These are phyloP conservation scores for Phylloporus sp. DNA, from an alignment of 1,284 basidiomycete genomes.

Conservation along the genomic window DNA sequence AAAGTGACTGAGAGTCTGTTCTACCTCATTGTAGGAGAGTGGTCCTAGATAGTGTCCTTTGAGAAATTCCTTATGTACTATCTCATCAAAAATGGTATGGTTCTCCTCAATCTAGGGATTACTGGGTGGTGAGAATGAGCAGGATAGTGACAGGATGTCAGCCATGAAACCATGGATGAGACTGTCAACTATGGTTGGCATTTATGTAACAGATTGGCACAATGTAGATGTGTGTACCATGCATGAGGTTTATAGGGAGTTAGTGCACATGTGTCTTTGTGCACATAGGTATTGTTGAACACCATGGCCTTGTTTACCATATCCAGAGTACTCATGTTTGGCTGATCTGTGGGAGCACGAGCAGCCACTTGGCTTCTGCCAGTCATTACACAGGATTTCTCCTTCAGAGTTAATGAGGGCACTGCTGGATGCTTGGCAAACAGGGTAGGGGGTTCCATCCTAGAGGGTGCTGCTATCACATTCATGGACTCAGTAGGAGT, in stretches of 20 bases:
- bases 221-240: fast-evolving
- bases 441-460: neutral
- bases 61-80: slow-evolving; percentile 1
- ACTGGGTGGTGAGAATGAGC: neutral
- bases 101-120: neutral
- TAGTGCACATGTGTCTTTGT: neutral
- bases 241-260: neutral
- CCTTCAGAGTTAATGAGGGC: neutral
- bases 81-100: neutral
- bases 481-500: neutral
- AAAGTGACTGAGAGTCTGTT: neutral
- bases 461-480: neutral
- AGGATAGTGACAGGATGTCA: neutral
- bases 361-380: slow-evolving; percentile 2
- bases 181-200: neutral
- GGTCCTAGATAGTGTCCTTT: neutral
- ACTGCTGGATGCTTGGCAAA: fast-evolving
- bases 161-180: neutral
- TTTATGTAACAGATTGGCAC: neutral
- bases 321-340: slow-evolving; percentile 1
- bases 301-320: neutral
- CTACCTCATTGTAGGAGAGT: fast-evolving
- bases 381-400: neutral
- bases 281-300: neutral
- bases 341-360: neutral